phyloP scores from a whole-genome alignment of 441 rosid species.

The Bocquillonia castaneifolia region DNA sequence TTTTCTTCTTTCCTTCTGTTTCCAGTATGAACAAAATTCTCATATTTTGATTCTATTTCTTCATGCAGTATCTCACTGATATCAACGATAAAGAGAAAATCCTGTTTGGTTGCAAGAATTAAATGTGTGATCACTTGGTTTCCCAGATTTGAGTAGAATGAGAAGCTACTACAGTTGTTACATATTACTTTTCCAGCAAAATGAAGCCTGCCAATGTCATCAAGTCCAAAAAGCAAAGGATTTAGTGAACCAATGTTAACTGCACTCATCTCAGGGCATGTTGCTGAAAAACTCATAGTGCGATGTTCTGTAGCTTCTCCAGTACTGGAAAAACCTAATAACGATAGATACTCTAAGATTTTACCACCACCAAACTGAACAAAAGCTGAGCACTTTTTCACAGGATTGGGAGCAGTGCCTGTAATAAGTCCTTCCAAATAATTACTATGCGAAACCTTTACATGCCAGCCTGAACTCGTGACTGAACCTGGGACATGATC shows the following conservation, averaged over 20 bases:
- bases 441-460: conserved; percentile 37
- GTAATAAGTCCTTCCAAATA: conserved; percentile 48
- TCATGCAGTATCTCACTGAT: conserved; percentile 55
- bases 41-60: conserved; percentile 48
- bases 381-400: conserved; percentile 56
- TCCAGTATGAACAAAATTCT: conserved; percentile 40
- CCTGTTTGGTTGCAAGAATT: conserved; percentile 77
- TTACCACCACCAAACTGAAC: conserved; percentile 81
- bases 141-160: conserved; percentile 67
- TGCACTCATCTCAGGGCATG: conserved; percentile 73
- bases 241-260: conserved; percentile 35
- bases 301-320: conserved; percentile 37
- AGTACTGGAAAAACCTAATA: conserved; percentile 30
- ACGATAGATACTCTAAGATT: conserved; percentile 47
- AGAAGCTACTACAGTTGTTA: conserved; percentile 82
- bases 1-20: conserved; percentile 59
- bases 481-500: conserved; percentile 50
- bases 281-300: conserved; percentile 43
- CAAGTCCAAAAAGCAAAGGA: conserved; percentile 75
- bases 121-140: conserved; percentile 70
- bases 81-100: conserved; percentile 73
- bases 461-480: conserved; percentile 75
- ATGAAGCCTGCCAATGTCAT: conserved; percentile 72
- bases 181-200: conserved; percentile 55
- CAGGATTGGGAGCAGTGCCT: conserved; percentile 59